Percentiles rank a stretch among this genome's conserved stretches.
phyloP scores from a whole-genome alignment of 768 basidiomycete genomes.

The Pleurotus ostreatus region DNA sequence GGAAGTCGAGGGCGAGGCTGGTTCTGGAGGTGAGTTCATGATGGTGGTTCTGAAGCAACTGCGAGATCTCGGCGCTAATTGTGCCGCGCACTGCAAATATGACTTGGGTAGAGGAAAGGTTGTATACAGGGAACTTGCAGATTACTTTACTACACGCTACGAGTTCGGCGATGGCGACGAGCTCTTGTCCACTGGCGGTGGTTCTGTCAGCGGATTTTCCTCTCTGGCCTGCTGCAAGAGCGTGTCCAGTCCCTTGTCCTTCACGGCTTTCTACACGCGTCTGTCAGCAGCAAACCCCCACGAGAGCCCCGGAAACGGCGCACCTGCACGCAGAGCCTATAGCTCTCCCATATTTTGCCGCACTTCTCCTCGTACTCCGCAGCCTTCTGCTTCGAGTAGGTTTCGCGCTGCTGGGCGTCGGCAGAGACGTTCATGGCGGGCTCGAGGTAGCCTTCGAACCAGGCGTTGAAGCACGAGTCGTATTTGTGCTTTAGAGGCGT shows the following conservation, averaged over 20 bases:
- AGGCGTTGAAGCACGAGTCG: slow-evolving; percentile 94
- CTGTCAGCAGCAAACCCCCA: not conserved
- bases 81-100: not conserved
- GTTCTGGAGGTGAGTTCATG: slow-evolving; percentile 41
- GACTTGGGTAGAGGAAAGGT: not conserved
- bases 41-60: not conserved
- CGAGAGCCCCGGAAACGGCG: slow-evolving; percentile 19
- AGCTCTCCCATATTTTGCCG: slow-evolving; percentile 77
- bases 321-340: slow-evolving; percentile 82
- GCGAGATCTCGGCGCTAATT: not conserved
- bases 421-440: slow-evolving; percentile 54
- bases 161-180: not conserved
- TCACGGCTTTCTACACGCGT: slow-evolving; percentile 63
- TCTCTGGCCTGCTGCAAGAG: slow-evolving; percentile 76
- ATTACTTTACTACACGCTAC: not conserved
- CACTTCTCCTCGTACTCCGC: slow-evolving; percentile 86
- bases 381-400: slow-evolving; percentile 73
- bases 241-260: slow-evolving; percentile 70
- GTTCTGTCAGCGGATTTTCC: slow-evolving; percentile 72
- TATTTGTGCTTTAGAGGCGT: slow-evolving; percentile 87
- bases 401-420: slow-evolving; percentile 41
- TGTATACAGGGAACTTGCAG: not conserved
- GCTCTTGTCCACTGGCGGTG: slow-evolving; percentile 30
- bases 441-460: slow-evolving; percentile 96
- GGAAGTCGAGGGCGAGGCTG: slow-evolving; percentile 33